phyloP scores from a whole-genome alignment of 2,329 filamentous ascomycete genomes.

The Metarhizium robertsii region DNA sequence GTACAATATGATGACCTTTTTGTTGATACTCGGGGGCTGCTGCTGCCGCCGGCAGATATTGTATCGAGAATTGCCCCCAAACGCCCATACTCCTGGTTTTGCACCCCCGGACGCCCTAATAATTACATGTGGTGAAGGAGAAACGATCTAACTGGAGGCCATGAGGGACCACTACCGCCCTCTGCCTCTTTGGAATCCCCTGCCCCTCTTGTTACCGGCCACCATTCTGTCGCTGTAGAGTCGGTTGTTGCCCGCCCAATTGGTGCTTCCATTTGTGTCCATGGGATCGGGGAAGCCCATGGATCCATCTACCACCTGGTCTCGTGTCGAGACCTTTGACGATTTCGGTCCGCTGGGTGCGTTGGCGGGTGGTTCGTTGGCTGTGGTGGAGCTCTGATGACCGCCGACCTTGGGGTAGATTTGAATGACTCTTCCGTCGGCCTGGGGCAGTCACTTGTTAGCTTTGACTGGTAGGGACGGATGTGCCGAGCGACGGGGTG shows the following conservation, averaged over 20 bases:
- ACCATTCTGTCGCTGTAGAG: conserved; percentile 46
- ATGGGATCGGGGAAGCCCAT: conserved; percentile 44
- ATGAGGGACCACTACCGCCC: not conserved
- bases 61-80: not conserved
- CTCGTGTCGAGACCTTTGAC: conserved; percentile 16
- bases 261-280: conserved; percentile 18
- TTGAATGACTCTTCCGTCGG: conserved; percentile 64
- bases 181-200: conserved; percentile 15
- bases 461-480: too few species aligned
- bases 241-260: conserved; percentile 23
- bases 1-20: not conserved
- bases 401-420: conserved; percentile 59
- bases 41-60: too few species aligned
- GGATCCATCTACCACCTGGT: conserved; percentile 41
- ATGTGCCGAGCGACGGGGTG: not conserved
- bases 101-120: not conserved
- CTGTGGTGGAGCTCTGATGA: conserved; percentile 17
- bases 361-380: conserved; percentile 19
- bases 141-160: not conserved
- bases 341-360: conserved; percentile 22
- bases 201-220: conserved; percentile 16
- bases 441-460: conserved; percentile 31
- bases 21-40: too few species aligned
- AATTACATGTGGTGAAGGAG: not conserved
- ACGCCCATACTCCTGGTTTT: not conserved